Conservation (phyloP, 768 basidiomycete species). For the Leccinellum rugosiceps region DNA sequence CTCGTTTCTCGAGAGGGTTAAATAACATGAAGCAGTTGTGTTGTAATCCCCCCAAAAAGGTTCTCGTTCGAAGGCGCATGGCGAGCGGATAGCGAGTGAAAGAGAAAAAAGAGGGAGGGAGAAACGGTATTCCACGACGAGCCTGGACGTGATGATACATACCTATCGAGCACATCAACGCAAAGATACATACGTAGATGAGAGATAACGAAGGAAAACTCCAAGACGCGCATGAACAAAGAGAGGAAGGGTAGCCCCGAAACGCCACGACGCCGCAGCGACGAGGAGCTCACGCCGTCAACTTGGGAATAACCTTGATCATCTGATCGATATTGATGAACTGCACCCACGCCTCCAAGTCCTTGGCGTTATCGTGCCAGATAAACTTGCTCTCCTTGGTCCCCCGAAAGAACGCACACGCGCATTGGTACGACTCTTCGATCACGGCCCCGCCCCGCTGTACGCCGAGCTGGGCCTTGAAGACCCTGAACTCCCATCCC, state of each 20-base stretch:
- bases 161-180: constrained; percentile 4
- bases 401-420: constrained; percentile 73
- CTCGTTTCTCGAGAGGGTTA: not conserved
- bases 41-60: not conserved
- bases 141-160: constrained; percentile 5
- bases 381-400: constrained; percentile 63
- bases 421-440: constrained; percentile 73
- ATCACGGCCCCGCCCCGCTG: constrained; percentile 49
- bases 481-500: constrained; percentile 88
- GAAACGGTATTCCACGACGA: not conserved
- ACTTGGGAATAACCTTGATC: constrained; percentile 73
- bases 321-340: constrained; percentile 82
- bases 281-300: constrained; percentile 47
- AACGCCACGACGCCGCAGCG: not conserved
- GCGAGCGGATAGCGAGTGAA: not conserved
- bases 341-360: constrained; percentile 78
- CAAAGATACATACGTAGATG: not conserved
- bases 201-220: not conserved
- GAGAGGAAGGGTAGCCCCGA: not conserved
- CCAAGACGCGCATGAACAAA: not conserved
- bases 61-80: not conserved
- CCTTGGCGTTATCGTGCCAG: constrained; percentile 64
- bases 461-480: constrained; percentile 69
- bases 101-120: not conserved
- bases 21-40: not conserved